Conservation (phyloP, 1,139 yeast genomes). For the Geotrichum candidum region DNA sequence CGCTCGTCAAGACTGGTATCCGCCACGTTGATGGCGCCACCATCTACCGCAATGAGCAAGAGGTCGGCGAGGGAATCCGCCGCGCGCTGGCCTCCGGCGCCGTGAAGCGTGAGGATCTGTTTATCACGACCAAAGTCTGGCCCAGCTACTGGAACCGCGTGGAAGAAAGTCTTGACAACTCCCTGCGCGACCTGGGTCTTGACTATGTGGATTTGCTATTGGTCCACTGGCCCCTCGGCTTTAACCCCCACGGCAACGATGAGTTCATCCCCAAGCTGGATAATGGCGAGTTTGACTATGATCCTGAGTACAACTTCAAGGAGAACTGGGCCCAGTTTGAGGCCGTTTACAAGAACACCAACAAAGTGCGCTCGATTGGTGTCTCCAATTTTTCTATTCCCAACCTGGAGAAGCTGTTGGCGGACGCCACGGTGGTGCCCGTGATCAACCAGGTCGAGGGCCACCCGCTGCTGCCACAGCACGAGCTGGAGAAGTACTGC, state of each 20-base stretch:
- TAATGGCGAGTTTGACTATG: conserved; percentile 42
- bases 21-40: conserved; percentile 62
- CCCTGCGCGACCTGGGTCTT: conserved; percentile 60
- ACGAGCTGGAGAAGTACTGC: conserved; percentile 51
- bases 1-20: conserved; percentile 41
- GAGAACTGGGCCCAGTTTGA: conserved; percentile 70
- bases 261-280: conserved; percentile 38
- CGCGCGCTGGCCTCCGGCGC: conserved; percentile 26
- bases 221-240: conserved; percentile 81
- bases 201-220: conserved; percentile 81
- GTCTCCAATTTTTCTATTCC: conserved; percentile 69
- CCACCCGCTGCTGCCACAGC: conserved; percentile 72
- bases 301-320: conserved; percentile 49
- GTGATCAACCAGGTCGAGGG: conserved; percentile 69
- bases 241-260: conserved; percentile 41
- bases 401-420: conserved; percentile 49
- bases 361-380: conserved; percentile 65
- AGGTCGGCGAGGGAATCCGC: conserved; percentile 45
- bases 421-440: conserved; percentile 52
- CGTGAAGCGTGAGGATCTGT: conserved; percentile 53
- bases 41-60: conserved; percentile 50
- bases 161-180: conserved; percentile 51
- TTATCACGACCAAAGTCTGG: conserved; percentile 77
- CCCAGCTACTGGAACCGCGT: conserved; percentile 63
- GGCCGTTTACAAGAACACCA: conserved; percentile 47